Evolutionary conservation across 2,329 filamentous ascomycete genomes (phyloP), one percentile per base, ranked within the genome.

Genomic region (Juglanconis oblonga): DNA sequence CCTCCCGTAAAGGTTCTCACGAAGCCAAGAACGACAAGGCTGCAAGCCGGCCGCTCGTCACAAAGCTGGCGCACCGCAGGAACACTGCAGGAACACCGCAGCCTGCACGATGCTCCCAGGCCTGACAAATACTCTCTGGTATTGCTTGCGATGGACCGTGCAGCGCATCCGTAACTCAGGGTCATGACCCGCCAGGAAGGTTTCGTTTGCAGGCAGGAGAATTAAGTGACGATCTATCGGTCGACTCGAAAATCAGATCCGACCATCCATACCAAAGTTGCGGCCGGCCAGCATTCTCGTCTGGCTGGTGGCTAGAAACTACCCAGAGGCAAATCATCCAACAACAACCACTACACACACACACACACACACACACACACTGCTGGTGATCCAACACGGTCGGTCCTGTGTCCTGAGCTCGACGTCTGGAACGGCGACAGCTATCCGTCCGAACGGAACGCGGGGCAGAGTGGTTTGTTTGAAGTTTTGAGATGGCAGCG

Each of bases 371-470:
- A 24, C 17, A 24, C 17, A 2, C 17, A 24, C 17, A 24, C 17
- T 24, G 17, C 17, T 24, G 17, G 17, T 24, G 17, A 24, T 24
- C 17, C 38, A 42, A 42, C n/a, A 14, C 38, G 11, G 9, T 42
- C 4, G 10, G 38, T 14, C 38, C n/a, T 42, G 38, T 42, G 5
- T 42, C n/a, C 38, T 42, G 11, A 42, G 38, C n/a, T 11, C 7
- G 13, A 14, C 40, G 67, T 67, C 68, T 68, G 68, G 66, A 67
- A 69, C 65, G 52, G 51, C 55, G 57, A 63, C 58, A 66, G 58
- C 59, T 49, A 62, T 59, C 64, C 52, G 57, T 64, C 60, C 62
- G 60, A 67, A 67, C 59, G 55, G 61, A 62, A 57, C 29, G 32
- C 58, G 24, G 44, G 55, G 49, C 33, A 59, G 42, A 24, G 17